Evolutionary conservation across 495 filamentous ascomycete genomes (phyloP).

Genomic region (Hyaloscypha variabilis): DNA sequence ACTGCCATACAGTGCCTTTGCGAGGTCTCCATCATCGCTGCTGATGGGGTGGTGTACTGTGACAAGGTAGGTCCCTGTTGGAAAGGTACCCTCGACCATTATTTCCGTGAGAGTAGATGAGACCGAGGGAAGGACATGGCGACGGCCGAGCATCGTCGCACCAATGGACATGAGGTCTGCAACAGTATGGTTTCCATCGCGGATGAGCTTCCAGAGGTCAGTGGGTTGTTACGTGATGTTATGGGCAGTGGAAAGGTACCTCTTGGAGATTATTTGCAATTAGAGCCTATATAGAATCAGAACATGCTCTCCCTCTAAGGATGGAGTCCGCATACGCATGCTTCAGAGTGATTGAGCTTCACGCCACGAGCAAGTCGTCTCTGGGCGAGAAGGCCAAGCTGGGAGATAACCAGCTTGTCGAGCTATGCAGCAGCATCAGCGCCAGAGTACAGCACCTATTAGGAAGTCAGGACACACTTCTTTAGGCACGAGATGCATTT

Average conservation of each 20-base stretch:
- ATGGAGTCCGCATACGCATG: slow-evolving; percentile 59
- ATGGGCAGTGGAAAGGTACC: slow-evolving; percentile 40
- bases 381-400: slow-evolving; percentile 88
- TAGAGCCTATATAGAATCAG: slow-evolving; percentile 61
- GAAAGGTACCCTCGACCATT: slow-evolving; percentile 94
- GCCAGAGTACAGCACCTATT: not conserved
- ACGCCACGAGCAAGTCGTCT: slow-evolving; percentile 86
- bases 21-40: slow-evolving; percentile 85
- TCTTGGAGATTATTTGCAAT: slow-evolving; percentile 92
- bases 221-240: slow-evolving; percentile 8
- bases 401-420: slow-evolving; percentile 94
- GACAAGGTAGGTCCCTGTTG: slow-evolving; percentile 88
- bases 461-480: slow-evolving; percentile 60
- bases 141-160: slow-evolving; percentile 88
- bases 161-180: slow-evolving; percentile 92
- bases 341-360: slow-evolving; percentile 88
- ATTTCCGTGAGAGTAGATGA: slow-evolving; percentile 75
- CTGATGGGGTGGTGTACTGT: slow-evolving; percentile 91
- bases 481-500: slow-evolving; percentile 85
- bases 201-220: slow-evolving; percentile 66
- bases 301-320: not conserved
- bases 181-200: slow-evolving; percentile 92
- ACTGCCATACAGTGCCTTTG: slow-evolving; percentile 85
- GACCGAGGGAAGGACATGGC: slow-evolving; percentile 89
- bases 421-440: slow-evolving; percentile 55